Evolutionary conservation across 139 green algal genomes (phyloP), one percentile per base, ranked within the genome.

Genomic region (Chlorella vulgaris): DNA sequence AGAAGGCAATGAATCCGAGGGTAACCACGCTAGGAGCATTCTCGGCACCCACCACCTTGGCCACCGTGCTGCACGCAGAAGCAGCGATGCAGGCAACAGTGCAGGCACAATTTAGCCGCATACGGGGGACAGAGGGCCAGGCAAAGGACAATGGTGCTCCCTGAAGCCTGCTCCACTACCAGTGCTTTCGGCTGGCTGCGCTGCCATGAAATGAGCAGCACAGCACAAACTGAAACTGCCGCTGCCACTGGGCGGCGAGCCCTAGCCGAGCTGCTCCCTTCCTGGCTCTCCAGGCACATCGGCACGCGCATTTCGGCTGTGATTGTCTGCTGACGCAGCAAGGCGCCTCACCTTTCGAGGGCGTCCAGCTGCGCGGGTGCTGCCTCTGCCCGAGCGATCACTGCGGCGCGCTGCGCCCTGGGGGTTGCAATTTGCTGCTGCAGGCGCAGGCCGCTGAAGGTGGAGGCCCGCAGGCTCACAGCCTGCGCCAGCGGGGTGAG

Each of bases 1-100:
- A 98, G 21, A 97, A 51, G 15, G 84, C 65, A 62, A 98, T 95
- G 86, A 95, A 98, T 24, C 67, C 74, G 0, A 92, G 51, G 0
- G 94, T 98, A 24, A 97, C 93, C 19, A 94, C 87, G 0, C 63
- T 42, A 2, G 91, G 88, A 0, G 92, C 94, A 7, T 81, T 53
- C 83, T 93, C 92, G 28, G 71, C 21, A 19, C 94, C 94, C 6
- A 93, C 81, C 1, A 98, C 70, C 86, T 95, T 95, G 78, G 91
- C 78, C 1, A 93, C 85, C 6, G 89, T 43, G 28, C 92, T 96
- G 89, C 85, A 79, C 55, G n/a, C 5, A 15, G 55, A 28, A 65
- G 55, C 55, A n/a, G 55, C n/a, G 55, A 65, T 28, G 55, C 47
- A 58, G 15, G 13, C 47, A 58, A 58, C 13, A 58, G 15, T 58